Evolutionary conservation across 179 eudicot species (phyloP).

Genomic region (Spergularia azorica): DNA sequence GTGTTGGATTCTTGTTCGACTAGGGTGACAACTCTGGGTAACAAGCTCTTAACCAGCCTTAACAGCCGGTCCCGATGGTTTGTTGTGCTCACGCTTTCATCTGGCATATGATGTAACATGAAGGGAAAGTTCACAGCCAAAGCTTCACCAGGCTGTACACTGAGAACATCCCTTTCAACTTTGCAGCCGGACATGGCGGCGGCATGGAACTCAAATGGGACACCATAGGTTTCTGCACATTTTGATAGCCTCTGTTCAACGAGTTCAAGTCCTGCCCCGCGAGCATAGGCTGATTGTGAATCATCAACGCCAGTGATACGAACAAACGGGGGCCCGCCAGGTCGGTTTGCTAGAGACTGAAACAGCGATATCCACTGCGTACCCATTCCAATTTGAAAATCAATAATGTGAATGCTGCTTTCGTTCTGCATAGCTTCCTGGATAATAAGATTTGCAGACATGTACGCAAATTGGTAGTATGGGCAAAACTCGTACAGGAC

Average conservation of each 20-base stretch:
- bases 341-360: constrained; percentile 52
- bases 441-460: constrained; percentile 53
- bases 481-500: constrained; percentile 66
- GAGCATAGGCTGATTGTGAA: constrained; percentile 57
- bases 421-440: constrained; percentile 60
- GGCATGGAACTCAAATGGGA: constrained; percentile 66
- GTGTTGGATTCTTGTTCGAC: constrained; percentile 83
- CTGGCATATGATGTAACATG: constrained; percentile 83
- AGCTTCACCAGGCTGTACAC: constrained; percentile 56
- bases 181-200: constrained; percentile 66
- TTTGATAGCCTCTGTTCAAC: constrained; percentile 48
- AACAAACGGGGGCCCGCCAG: constrained; percentile 62
- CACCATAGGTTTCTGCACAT: constrained; percentile 45
- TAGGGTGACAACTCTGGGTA: constrained; percentile 67
- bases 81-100: constrained; percentile 72
- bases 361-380: constrained; percentile 68
- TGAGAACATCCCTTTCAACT: constrained; percentile 47
- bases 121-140: constrained; percentile 74
- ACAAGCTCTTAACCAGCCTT: constrained; percentile 65
- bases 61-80: constrained; percentile 76
- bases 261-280: constrained; percentile 68
- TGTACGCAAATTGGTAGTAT: constrained; percentile 71
- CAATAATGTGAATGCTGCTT: constrained; percentile 64
- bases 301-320: constrained; percentile 82
- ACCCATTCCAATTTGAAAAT: constrained; percentile 76